These are phyloP conservation scores for Xenoacremonium recifei DNA, from an alignment of 2,329 filamentous ascomycete species.

Conservation along the genomic window DNA sequence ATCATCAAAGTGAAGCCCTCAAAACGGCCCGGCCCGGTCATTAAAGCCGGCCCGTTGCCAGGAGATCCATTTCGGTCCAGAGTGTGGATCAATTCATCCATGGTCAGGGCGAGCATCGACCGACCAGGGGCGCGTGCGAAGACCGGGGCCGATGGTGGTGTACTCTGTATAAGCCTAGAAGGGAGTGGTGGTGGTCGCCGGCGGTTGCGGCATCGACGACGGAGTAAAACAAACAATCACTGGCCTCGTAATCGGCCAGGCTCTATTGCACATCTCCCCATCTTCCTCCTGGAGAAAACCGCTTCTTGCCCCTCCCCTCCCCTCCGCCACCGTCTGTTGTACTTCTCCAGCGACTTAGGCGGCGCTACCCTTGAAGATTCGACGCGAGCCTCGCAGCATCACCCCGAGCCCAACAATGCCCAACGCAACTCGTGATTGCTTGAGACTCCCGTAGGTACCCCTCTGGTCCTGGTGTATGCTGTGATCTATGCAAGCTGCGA, in stretches of 20 bases:
- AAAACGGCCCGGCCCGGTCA: conserved; percentile 25
- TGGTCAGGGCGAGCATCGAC: conserved; percentile 1
- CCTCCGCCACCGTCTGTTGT: too few relatives aligned
- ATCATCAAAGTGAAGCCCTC: conserved; percentile 6
- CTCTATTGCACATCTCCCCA: too few relatives aligned
- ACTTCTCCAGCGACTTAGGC: conserved; percentile 16
- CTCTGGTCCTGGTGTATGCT: conserved; percentile 5
- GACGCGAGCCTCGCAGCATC: conserved; percentile 10
- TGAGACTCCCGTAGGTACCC: conserved; percentile 10
- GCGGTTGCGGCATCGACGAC: conserved; percentile 7
- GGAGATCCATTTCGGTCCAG: conserved; percentile 16
- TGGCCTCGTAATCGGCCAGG: conserved; percentile 16
- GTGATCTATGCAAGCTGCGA: conserved; percentile 22
- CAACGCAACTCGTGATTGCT: conserved; percentile 15
- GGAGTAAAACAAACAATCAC: conserved; percentile 11
- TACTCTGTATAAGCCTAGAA: too few relatives aligned
- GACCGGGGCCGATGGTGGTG: too few relatives aligned
- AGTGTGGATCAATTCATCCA: conserved; percentile 4
- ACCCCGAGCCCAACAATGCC: conserved; percentile 26
- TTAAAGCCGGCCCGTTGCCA: conserved; percentile 24
- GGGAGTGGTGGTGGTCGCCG: too few relatives aligned
- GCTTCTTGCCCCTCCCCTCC: too few relatives aligned
- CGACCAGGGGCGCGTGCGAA: conserved; percentile 13
- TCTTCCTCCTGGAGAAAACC: too few relatives aligned
- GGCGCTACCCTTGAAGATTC: conserved; percentile 15